Evolutionary conservation across 768 basidiomycete genomes (phyloP), one percentile per base, ranked within the genome.

Genomic region (Termitomyces sp.): DNA sequence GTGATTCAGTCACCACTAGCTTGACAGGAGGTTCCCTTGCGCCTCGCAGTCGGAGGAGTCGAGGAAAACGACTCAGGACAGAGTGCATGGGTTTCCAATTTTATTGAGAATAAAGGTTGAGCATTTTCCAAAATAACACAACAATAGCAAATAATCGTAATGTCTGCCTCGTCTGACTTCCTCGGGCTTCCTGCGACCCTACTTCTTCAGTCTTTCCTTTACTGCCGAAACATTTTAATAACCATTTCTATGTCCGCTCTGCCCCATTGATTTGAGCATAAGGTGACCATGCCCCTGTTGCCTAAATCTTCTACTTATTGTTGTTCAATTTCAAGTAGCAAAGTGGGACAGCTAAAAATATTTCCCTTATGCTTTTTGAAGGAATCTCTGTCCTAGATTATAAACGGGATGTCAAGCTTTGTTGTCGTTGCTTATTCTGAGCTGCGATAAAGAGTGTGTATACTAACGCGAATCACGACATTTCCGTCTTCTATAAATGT

Each of bases 401-500:
- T 65, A 48, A 68, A 69, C 43, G 50, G 30, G 11, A 21, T 55
- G 19, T 30, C 30, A 8, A 30, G 8, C 1, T 33, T 11, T 1
- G 11, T 11, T 33, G 10, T 33, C 33, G 11, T 60, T 59, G 4
- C 14, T 42, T 14, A 9, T 12, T 53, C n/a, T 17, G 14, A 19
- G 42, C n/a, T 15, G 15, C 19, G 17, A n/a, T 30, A 1, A 12
- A 26, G 37, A 40, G 15, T n/a, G 14, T 14, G 31, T 21, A 14
- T 50, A 54, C 61, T 38, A n/a, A 67, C 65, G 50, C 41, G 54
- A 40, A 68, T 53, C 19, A 41, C 64, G 19, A 68, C 52, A 50
- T 65, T 68, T 12, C 68, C 68, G 19, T 67, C 68, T 26, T 68
- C 65, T 40, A 64, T 10, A 33, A 33, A 52, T 70, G 66, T 37